Evolutionary conservation across 768 basidiomycete species (phyloP), one percentile per base, ranked within the genome.

Genomic region (Naganishia vaughanmartiniae): DNA sequence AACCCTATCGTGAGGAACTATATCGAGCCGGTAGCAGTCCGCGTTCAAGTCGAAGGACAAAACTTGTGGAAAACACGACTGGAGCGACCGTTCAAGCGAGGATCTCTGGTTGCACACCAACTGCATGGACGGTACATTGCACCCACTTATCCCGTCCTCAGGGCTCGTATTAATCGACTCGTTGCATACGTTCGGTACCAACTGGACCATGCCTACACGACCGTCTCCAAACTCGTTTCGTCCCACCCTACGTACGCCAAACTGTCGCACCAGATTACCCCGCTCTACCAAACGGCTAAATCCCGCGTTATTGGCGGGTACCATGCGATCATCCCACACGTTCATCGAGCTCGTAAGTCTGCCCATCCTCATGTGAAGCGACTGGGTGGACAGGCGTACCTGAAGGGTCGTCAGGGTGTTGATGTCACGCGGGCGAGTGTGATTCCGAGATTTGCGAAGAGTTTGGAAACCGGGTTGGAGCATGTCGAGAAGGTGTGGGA

Each of bases 1-100:
- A 51, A 69, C 56, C 67, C 71, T 28, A 54, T 72, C 58, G 58
- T 72, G 1, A 56, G 33, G 30, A 51, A 65, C 1, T 39, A 72
- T 42, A 31, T 72, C 24, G 60, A 45, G 26, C 71, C 71, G n/a
- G 53, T 36, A 7, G 26, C 31, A 17, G 39, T 48, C 17, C 45
- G 30, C 9, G 39, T 34, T 21, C 57, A 72, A 36, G 11, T 65
- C 17, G 46, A 66, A 46, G 58, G 57, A 31, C 42, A 54, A 34
- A n/a, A n/a, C 17, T 46, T 46, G 19, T 69, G 21, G 31, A 69
- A 17, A 19, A 34, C 54, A 51, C 26, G 54, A 21, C 30, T 69
- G 42, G 60, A 63, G 17, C 36, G 39, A 42, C 60, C 60, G 15
- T 12, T 45, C 15, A 17, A 24, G 17, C 21, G 60, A 28, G 39